Evolutionary conservation across 2,329 filamentous ascomycete species (phyloP).

Genomic region (Fusarium secorum): DNA sequence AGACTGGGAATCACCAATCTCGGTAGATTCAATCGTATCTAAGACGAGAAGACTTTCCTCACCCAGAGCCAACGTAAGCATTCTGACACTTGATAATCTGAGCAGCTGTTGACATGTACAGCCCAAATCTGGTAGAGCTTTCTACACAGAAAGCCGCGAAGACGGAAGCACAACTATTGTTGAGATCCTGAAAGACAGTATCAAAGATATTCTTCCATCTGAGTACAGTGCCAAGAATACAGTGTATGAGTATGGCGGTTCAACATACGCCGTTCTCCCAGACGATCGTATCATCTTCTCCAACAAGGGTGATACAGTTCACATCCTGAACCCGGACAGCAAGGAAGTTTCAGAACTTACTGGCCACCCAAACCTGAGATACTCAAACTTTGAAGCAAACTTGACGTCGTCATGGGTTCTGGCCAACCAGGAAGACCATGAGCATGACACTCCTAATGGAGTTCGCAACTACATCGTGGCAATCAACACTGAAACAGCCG

Average conservation of each 20-base stretch:
- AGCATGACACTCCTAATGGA: slow-evolving; percentile 42
- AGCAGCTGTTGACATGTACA: slow-evolving; percentile 4
- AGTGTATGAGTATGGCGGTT: slow-evolving; percentile 63
- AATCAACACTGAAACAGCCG: slow-evolving; percentile 52
- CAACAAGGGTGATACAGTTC: slow-evolving; percentile 54
- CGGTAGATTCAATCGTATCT: slow-evolving; percentile 47
- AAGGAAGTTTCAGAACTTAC: slow-evolving; percentile 47
- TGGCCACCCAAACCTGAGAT: slow-evolving; percentile 48
- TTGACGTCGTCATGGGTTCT: slow-evolving; percentile 53
- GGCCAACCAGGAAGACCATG: slow-evolving; percentile 62
- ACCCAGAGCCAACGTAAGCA: slow-evolving; percentile 49
- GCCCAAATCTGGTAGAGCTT: slow-evolving; percentile 46
- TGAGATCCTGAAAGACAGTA: slow-evolving; percentile 47
- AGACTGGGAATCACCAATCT: slow-evolving; percentile 52
- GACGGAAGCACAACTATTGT: slow-evolving; percentile 56
- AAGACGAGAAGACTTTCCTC: slow-evolving; percentile 46
- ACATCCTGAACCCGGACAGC: slow-evolving; percentile 51
- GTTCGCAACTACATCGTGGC: slow-evolving; percentile 52
- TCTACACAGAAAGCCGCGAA: slow-evolving; percentile 49
- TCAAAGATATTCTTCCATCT: slow-evolving; percentile 53
- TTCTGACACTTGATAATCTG: too few relatives aligned
- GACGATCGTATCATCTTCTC: slow-evolving; percentile 57
- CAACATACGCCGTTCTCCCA: slow-evolving; percentile 50
- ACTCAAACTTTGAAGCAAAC: slow-evolving; percentile 57
- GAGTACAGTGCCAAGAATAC: slow-evolving; percentile 54